Evolutionary conservation across 306 rosid genomes (phyloP), one percentile per base, ranked within the genome.

Genomic region (Cyclanthera cordifolia): DNA sequence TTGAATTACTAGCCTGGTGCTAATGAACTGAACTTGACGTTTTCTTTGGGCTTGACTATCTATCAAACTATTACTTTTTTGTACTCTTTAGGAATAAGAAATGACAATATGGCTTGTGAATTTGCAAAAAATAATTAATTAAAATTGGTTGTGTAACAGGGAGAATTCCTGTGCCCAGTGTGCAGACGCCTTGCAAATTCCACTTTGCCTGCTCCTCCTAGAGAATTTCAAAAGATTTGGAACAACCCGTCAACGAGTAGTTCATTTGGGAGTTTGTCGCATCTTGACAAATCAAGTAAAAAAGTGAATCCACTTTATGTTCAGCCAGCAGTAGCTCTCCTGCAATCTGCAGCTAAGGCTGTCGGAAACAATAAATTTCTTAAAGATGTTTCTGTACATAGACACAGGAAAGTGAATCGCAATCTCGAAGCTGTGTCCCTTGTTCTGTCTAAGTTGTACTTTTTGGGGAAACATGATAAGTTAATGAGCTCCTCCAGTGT

Each of bases 121-220:
- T 54, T 12, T 61, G 3, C 1, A 27, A 37, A 37, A 8, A 37
- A 7, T 57, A 56, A 16, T 28, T 21, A 39, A 13, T 43, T 45
- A 64, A 64, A 13, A 6, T 41, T 23, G 20, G 19, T 46, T 66
- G 25, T 11, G 53, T 76, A 61, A 69, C 70, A 94, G 99, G 99
- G 99, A 46, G 99, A 94, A 76, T 88, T 94, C 71, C 91, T 94
- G 59, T 94, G 99, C 78, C 99, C 99, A 24, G 96, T 90, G 60
- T 94, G 99, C 56, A 95, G 99, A 24, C 85, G 95, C 67, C 97
- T 94, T 83, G 97, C 83, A 69, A 94, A 94, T 84, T 86, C 95
- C 75, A 87, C 86, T 73, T 69, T 94, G 78, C 97, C 99, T 16
- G 81, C 87, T 45, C 70, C 76, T 73, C 83, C 87, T 71, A 93